A percentile compares a stretch with the other conserved stretches of the same genome.
These are phyloP conservation scores for Solanum chaucha DNA, from an alignment of 257 asterid species.

Conservation along the genomic window DNA sequence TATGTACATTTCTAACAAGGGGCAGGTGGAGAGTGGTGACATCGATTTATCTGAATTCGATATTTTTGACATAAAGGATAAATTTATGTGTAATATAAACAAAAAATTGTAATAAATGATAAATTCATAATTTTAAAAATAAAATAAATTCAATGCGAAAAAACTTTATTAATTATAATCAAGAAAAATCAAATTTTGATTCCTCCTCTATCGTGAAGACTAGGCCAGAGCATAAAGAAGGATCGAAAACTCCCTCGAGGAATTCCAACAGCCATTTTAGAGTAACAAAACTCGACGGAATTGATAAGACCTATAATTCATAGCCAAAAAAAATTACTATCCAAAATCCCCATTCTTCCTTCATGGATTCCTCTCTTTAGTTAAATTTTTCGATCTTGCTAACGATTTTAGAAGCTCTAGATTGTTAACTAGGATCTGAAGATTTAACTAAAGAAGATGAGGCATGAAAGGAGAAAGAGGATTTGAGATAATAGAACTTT, in stretches of 20 bases:
- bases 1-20: neutral
- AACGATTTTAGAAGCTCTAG: neutral
- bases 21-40: neutral
- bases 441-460: neutral
- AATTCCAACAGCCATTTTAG: neutral
- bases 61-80: neutral
- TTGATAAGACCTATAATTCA: neutral
- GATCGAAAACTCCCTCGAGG: neutral
- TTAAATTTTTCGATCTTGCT: too few species aligned
- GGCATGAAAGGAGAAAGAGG: neutral
- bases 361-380: neutral
- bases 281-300: neutral
- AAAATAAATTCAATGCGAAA: neutral
- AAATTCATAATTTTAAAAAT: neutral
- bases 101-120: neutral
- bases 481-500: neutral
- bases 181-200: neutral
- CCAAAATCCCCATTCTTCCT: neutral
- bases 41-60: accelerated
- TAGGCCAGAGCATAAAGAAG: neutral
- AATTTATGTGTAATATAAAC: neutral
- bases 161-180: neutral
- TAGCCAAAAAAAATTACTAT: too few species aligned
- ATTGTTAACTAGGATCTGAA: neutral
- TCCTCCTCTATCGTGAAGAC: neutral